Base-by-base conservation (phyloP, 305 asterid genomes). In the Fraxinus platypoda region DNA sequence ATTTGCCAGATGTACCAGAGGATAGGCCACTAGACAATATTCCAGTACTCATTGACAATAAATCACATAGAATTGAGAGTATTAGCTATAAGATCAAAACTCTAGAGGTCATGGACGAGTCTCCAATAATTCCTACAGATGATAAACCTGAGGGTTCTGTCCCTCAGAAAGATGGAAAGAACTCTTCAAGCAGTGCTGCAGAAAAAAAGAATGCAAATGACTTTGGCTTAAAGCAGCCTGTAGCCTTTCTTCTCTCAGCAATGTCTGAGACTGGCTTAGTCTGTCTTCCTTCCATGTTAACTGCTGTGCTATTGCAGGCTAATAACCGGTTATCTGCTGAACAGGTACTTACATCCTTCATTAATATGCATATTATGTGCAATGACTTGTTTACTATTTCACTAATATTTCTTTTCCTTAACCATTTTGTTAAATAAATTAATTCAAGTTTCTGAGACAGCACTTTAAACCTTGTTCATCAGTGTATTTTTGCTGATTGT, bases 211-310 rank as follows among this genome's bases (percentile, higher is more conserved):
- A 81, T 83, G 91, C 85, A 83, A 87, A 84, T 66, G 78, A 80
- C 84, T 76, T 87, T 13, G 83, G 81, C 41, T 83, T 85, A 78
- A 94, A 96, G 88, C 92, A 90, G 64, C 93, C 93, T 46, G 92
- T 91, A 64, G 83, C 84, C 38, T 93, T 90, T 89, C 97, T 96
- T 85, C 97, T 96, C 83, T 87, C 98, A 19, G 94, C 95, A 41
- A 86, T 94, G 88, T 88, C 93, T 25, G 98, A 92, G 87, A 93
- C 99, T 88, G 99, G 99, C 85, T 87, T 96, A 86, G 98, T 94
- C 57, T 96, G 97, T 87, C 98, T 96, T 81, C 99, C 99, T 86
- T 96, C 99, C 78, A 93, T 93, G 98, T 87, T 96, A 87, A 93
- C 99, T 35, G 98, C 99, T 66, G 98, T 93, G 83, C 87, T 94